Evolutionary conservation across 306 rosid species (phyloP).

Genomic region (Aeschynomene evenia): DNA sequence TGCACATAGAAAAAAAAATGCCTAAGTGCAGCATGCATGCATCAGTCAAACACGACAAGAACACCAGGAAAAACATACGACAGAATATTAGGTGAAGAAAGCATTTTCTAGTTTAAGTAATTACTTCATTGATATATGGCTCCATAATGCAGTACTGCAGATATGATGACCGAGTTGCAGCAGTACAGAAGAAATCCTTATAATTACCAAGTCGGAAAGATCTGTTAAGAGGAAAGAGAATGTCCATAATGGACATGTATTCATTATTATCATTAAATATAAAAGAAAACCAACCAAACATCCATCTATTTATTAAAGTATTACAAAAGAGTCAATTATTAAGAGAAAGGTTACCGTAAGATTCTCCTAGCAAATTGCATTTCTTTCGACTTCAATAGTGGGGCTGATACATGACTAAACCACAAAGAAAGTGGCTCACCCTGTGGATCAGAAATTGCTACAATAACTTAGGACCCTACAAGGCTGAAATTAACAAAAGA

Average conservation of each 20-base stretch:
- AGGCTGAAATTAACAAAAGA: constrained; percentile 23
- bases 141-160: constrained; percentile 82
- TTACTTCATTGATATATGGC: constrained; percentile 78
- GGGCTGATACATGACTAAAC: constrained; percentile 58
- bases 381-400: constrained; percentile 72
- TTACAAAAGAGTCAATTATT: constrained; percentile 6
- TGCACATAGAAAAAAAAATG: background rate
- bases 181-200: constrained; percentile 51
- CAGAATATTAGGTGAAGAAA: background rate
- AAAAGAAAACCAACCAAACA: constrained; percentile 10
- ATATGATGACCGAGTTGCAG: constrained; percentile 66
- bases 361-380: constrained; percentile 72
- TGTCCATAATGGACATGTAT: constrained; percentile 5
- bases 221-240: constrained; percentile 48
- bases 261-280: background rate
- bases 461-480: constrained; percentile 29
- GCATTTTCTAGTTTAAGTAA: constrained; percentile 15
- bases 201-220: constrained; percentile 69
- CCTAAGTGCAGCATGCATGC: constrained; percentile 8
- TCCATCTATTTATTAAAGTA: background rate
- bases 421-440: constrained; percentile 84
- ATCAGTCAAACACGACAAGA: constrained; percentile 4
- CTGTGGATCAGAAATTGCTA: constrained; percentile 53
- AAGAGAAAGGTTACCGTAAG: constrained; percentile 55
- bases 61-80: background rate